phyloP scores from a whole-genome alignment of 257 asterid species.

The Scutellaria baicalensis region DNA sequence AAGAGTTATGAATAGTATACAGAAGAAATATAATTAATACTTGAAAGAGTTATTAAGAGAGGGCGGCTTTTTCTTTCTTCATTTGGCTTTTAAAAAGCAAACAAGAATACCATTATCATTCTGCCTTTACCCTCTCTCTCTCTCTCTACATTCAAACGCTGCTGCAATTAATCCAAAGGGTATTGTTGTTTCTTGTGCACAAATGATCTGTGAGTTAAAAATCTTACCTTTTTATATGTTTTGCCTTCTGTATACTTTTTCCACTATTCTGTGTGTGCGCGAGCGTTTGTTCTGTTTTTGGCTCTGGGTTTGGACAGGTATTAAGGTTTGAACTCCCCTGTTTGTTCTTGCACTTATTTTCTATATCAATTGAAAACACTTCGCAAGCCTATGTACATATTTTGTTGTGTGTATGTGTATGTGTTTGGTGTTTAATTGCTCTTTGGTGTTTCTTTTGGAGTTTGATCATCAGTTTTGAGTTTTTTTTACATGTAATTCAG shows the following conservation, averaged over 20 bases:
- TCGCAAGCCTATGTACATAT: conserved; percentile 2
- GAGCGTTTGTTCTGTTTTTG: background rate
- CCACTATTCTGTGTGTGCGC: background rate
- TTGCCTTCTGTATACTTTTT: conserved; percentile 2
- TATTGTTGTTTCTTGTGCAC: conserved; percentile 9
- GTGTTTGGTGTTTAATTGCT: background rate
- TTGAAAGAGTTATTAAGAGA: background rate
- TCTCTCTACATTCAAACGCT: conserved; percentile 23
- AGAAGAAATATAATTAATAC: background rate
- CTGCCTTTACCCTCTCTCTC: conserved; percentile 13
- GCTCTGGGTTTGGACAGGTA: background rate
- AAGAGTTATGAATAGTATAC: background rate
- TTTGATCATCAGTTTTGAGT: conserved; percentile 1
- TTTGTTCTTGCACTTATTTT: background rate
- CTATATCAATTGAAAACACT: background rate
- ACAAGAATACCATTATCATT: conserved; percentile 17
- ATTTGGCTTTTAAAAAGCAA: conserved; percentile 34
- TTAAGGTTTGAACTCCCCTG: conserved; percentile 8
- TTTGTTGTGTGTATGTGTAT: background rate
- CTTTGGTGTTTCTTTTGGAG: background rate
- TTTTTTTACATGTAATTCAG: background rate
- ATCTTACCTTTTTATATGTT: background rate
- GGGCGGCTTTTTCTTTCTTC: conserved; percentile 20
- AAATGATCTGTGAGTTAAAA: conserved; percentile 41
- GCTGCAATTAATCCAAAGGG: conserved; percentile 19